Evolutionary conservation across 257 asterid genomes (phyloP), one percentile per base, ranked within the genome.

Genomic region (Rhazya stricta): DNA sequence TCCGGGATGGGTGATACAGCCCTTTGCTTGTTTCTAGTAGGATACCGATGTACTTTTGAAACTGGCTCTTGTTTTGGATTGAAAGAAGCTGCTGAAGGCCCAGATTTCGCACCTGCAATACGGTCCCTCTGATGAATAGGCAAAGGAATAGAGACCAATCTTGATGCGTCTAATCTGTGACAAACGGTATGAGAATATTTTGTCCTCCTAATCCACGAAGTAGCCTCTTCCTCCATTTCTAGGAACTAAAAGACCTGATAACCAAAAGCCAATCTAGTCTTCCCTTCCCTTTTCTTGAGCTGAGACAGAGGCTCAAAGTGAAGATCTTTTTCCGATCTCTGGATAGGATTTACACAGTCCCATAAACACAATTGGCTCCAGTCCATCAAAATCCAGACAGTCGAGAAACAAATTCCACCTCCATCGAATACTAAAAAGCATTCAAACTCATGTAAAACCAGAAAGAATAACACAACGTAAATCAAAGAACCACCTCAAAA

Each of bases 201-300:
- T 18, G 98, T 69, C 80, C 98, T 86, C 88, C 97, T 88, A 54
- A 94, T 82, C 97, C 98, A 94, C 79, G 97, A 94, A 87, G 67
- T 79, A 67, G 79, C 84, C 75, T 91, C 96, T 74, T 89, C 97
- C 58, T 94, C 97, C 97, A 94, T 94, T 69, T 30, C 69, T 69
- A 11, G 36, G 57, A 29, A 73, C 72, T 78, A 45, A 56, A 74
- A 72, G 39, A 73, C 84, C 79, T 67, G 72, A 67, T 73, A 63
- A 46, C 78, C 56, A 54, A 68, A 65, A 57, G 27, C 34, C 54
- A 71, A 62, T 71, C 63, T 73, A 54, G 67, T 58, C 74, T 78
- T 76, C 71, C 56, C 76, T 57, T 63, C 73, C 63, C 76, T 46
- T 81, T 61, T 74, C 79, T 77, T 79, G 78, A 70, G 51, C 62